Conservation (phyloP, 768 basidiomycete genomes). For the Lactifluus piperatus region DNA sequence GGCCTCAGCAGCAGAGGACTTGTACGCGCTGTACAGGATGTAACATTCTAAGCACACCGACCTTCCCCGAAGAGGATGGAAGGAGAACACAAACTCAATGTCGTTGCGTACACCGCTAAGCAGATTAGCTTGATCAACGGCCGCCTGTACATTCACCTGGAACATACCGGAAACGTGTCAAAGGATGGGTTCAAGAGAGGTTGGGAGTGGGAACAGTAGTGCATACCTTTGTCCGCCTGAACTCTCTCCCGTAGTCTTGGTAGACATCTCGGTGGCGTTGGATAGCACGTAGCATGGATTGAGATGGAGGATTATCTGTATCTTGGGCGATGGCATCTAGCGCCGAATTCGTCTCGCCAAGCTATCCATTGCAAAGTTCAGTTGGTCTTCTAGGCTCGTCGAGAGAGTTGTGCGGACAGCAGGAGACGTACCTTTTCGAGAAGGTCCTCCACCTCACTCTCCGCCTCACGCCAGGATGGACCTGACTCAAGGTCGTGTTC, state of each 20-base stretch:
- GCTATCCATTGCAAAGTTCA: conserved; percentile 36
- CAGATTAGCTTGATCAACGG: conserved; percentile 79
- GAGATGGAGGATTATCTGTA: conserved; percentile 61
- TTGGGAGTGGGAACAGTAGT: background rate
- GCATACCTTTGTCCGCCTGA: conserved; percentile 73
- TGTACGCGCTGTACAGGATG: conserved; percentile 60
- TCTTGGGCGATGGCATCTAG: conserved; percentile 58
- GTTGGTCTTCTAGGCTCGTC: conserved; percentile 7
- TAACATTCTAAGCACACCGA: background rate
- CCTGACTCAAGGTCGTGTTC: conserved; percentile 47
- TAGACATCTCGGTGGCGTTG: conserved; percentile 87
- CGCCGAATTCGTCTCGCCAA: conserved; percentile 81
- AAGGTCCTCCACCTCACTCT: conserved; percentile 79
- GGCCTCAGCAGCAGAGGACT: conserved; percentile 80
- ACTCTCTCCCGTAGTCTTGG: conserved; percentile 79
- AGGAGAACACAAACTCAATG: conserved; percentile 61
- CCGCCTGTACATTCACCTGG: conserved; percentile 71
- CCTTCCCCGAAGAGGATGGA: background rate
- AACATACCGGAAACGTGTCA: background rate
- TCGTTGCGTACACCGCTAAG: conserved; percentile 90
- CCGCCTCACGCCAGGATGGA: conserved; percentile 74
- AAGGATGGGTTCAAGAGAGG: background rate
- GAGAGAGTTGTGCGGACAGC: background rate
- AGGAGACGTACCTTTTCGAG: conserved; percentile 62
- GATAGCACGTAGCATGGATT: conserved; percentile 80